A percentile compares a stretch with the other conserved stretches of the same genome.
Evolutionary conservation across 352 stramenopile genomes (phyloP).

Genomic region (Phytopythium litorale): DNA sequence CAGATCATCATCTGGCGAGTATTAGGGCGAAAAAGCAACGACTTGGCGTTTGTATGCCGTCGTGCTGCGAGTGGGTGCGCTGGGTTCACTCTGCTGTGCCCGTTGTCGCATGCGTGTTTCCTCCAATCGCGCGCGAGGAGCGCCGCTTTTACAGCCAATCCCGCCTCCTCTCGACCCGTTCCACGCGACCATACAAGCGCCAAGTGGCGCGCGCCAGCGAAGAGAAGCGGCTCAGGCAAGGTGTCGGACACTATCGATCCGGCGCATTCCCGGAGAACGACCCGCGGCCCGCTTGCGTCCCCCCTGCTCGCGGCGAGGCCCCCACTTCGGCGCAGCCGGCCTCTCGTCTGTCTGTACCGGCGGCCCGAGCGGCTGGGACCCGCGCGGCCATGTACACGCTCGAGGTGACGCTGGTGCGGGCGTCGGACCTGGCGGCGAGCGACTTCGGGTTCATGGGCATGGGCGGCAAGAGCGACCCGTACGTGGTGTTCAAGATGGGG

Average conservation of each 20-base stretch:
- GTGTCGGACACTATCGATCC: neutral
- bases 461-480: slow-evolving; percentile 73
- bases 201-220: neutral
- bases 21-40: too few species aligned
- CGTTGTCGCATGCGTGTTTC: neutral
- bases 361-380: neutral
- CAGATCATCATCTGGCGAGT: too few species aligned
- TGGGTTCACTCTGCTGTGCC: neutral
- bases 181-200: neutral
- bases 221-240: neutral
- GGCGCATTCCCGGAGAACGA: neutral
- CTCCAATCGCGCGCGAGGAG: neutral
- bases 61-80: slow-evolving; percentile 1
- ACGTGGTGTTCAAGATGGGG: slow-evolving; percentile 60
- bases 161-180: neutral
- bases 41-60: too few species aligned
- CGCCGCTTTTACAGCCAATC: slow-evolving; percentile 2
- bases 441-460: slow-evolving; percentile 70
- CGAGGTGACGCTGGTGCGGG: slow-evolving; percentile 49
- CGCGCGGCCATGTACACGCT: slow-evolving; percentile 52
- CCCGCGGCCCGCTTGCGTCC: too few species aligned
- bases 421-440: slow-evolving; percentile 43
- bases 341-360: neutral
- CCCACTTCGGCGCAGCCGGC: too few species aligned
- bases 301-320: neutral